A percentile compares a stretch with the other conserved stretches of the same genome.
These are phyloP conservation scores for Penicillium simplicissimum DNA, from an alignment of 495 filamentous ascomycete genomes.

Conservation along the genomic window DNA sequence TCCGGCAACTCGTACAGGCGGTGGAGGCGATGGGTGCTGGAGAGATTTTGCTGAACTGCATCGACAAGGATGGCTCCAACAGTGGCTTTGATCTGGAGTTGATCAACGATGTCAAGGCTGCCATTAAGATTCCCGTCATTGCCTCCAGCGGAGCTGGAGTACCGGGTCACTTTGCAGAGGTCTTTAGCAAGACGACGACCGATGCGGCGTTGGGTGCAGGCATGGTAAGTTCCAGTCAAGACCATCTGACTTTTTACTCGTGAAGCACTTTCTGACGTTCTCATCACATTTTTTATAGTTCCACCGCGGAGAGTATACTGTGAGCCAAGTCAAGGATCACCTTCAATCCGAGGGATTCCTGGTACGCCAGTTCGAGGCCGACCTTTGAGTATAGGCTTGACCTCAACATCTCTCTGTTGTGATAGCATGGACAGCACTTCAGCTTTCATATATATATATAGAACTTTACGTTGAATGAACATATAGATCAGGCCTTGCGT, in stretches of 20 bases:
- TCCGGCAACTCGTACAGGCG: conserved; percentile 79
- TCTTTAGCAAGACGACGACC: conserved; percentile 79
- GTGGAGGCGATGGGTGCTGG: conserved; percentile 96
- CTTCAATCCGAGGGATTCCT: conserved; percentile 68
- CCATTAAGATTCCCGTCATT: conserved; percentile 89
- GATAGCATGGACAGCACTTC: conserved; percentile 22
- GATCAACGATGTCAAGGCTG: conserved; percentile 79
- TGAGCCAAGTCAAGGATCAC: conserved; percentile 88
- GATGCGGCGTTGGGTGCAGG: conserved; percentile 94
- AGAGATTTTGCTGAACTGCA: conserved; percentile 94
- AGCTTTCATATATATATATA: conserved; percentile 21
- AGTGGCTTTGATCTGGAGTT: conserved; percentile 94
- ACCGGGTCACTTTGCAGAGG: conserved; percentile 86
- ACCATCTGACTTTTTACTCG: background rate
- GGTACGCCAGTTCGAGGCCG: conserved; percentile 71
- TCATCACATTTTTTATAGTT: conserved; percentile 55
- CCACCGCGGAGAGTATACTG: conserved; percentile 91
- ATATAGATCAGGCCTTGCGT: background rate
- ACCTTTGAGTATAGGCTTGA: conserved; percentile 22
- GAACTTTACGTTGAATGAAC: conserved; percentile 1
- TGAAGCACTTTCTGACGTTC: conserved; percentile 18
- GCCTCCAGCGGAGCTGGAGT: conserved; percentile 91
- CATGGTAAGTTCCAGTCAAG: conserved; percentile 61
- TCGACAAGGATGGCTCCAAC: conserved; percentile 95
- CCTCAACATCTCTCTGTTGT: background rate